Conservation (phyloP, 2,329 filamentous ascomycete species). For the Fusarium heterosporum region DNA sequence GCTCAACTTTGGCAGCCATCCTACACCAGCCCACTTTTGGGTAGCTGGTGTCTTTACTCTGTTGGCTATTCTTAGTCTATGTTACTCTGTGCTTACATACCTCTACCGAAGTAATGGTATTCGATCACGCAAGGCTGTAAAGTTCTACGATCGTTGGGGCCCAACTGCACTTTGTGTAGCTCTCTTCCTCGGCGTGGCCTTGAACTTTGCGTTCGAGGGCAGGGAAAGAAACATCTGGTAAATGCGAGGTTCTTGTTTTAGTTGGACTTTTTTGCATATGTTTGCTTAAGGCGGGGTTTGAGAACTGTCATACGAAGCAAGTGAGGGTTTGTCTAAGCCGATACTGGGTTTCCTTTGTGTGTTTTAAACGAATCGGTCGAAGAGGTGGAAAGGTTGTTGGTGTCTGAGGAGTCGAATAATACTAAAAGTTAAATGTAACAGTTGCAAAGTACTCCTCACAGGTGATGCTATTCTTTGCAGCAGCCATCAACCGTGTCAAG, state of each 20-base stretch:
- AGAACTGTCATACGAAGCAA: background rate
- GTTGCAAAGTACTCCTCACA: too few relatives aligned
- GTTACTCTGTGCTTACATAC: constrained; percentile 87
- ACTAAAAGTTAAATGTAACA: background rate
- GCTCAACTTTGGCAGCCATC: constrained; percentile 79
- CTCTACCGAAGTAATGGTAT: constrained; percentile 90
- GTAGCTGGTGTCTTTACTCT: constrained; percentile 84
- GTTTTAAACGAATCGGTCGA: constrained; percentile 1
- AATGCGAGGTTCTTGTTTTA: background rate
- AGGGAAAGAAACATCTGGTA: constrained; percentile 68
- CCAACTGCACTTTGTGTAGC: constrained; percentile 81
- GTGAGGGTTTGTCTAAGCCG: constrained; percentile 9
- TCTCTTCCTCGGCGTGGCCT: constrained; percentile 76
- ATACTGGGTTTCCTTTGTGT: constrained; percentile 5
- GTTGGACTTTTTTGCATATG: constrained; percentile 8
- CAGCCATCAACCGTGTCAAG: background rate
- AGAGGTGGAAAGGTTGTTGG: constrained; percentile 8
- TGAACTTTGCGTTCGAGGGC: constrained; percentile 87
- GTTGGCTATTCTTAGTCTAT: constrained; percentile 79
- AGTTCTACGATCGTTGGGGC: constrained; percentile 91
- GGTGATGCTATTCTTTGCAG: background rate
- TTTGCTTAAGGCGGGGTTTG: constrained; percentile 18
- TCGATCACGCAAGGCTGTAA: constrained; percentile 82
- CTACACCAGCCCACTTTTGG: constrained; percentile 69
- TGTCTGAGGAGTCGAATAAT: background rate